A percentile compares a stretch with the other conserved stretches of the same genome.
Evolutionary conservation across 768 basidiomycete species (phyloP).

Genomic region (Collybiopsis luxurians): DNA sequence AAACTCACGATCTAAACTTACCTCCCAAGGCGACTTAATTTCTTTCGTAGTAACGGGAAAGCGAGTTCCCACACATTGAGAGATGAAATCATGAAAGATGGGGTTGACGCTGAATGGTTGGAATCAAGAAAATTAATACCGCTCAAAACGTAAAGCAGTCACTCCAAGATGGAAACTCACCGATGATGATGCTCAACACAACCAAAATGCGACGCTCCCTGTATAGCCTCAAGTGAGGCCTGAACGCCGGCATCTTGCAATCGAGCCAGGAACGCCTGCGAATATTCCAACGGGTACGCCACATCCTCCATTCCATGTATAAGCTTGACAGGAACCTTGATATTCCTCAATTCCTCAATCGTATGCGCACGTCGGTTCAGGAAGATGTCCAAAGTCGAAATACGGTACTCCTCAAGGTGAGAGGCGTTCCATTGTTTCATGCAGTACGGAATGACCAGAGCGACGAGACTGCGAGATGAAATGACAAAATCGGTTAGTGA

Average conservation of each 20-base stretch:
- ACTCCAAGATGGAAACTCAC: too few relatives aligned
- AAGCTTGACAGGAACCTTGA: slow-evolving; percentile 19
- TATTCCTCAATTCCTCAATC: slow-evolving; percentile 6
- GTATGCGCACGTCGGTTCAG: not conserved
- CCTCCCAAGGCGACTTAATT: slow-evolving; percentile 9
- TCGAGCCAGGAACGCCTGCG: slow-evolving; percentile 13
- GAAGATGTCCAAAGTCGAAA: slow-evolving; percentile 8
- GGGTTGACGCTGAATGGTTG: slow-evolving; percentile 9
- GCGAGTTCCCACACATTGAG: not conserved
- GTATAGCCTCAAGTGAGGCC: slow-evolving; percentile 16
- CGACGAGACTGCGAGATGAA: not conserved
- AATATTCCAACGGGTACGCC: slow-evolving; percentile 17
- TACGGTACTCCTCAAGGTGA: slow-evolving; percentile 4
- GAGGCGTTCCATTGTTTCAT: slow-evolving; percentile 1
- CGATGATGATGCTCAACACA: slow-evolving; percentile 7
- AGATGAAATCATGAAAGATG: slow-evolving; percentile 7
- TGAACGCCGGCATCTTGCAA: slow-evolving; percentile 20
- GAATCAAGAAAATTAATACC: not conserved
- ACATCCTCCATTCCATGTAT: slow-evolving; percentile 25
- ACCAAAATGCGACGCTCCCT: slow-evolving; percentile 21
- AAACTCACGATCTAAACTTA: not conserved
- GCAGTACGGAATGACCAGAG: not conserved
- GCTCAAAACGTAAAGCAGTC: not conserved
- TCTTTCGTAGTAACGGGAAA: not conserved
- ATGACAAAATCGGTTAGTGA: not conserved